Evolutionary conservation across 768 basidiomycete species (phyloP).

Genomic region (Fomitopsis serialis): DNA sequence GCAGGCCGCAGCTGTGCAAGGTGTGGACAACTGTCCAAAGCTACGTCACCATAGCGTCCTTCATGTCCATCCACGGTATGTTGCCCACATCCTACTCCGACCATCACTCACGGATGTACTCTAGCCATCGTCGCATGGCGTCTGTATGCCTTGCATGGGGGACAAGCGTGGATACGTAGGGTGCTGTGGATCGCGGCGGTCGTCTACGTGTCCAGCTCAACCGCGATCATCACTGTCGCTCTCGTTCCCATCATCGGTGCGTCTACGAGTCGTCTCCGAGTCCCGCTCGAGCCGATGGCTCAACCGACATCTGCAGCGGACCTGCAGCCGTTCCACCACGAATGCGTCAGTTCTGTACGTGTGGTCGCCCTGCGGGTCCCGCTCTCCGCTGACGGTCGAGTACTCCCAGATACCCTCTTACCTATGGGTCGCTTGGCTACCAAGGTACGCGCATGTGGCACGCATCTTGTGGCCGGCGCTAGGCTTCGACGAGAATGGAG

Average conservation of each 20-base stretch:
- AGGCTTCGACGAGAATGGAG: no score
- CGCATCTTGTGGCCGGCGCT: background rate
- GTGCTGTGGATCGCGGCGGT: slow-evolving; percentile 16
- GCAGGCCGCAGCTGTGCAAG: slow-evolving; percentile 17
- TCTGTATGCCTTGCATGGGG: slow-evolving; percentile 20
- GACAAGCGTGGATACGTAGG: slow-evolving; percentile 17
- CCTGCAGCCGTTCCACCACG: slow-evolving; percentile 17
- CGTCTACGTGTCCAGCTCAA: slow-evolving; percentile 15
- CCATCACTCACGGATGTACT: no score
- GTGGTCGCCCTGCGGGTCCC: background rate
- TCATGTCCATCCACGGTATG: slow-evolving; percentile 23
- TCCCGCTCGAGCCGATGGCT: background rate
- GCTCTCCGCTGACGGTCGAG: background rate
- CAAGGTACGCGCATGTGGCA: slow-evolving; percentile 10
- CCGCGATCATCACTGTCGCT: slow-evolving; percentile 18
- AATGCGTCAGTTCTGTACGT: slow-evolving; percentile 22
- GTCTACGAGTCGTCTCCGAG: background rate
- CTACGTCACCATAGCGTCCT: slow-evolving; percentile 22
- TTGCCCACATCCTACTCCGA: background rate
- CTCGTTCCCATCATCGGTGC: slow-evolving; percentile 19
- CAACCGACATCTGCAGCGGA: slow-evolving; percentile 13
- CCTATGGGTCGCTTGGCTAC: slow-evolving; percentile 24
- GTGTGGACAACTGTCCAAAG: slow-evolving; percentile 22
- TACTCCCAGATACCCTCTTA: slow-evolving; percentile 22
- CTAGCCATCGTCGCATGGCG: slow-evolving; percentile 22